phyloP scores from a whole-genome alignment of 371 early-diverging fungal genomes.

The Blastocladiella emersonii region DNA sequence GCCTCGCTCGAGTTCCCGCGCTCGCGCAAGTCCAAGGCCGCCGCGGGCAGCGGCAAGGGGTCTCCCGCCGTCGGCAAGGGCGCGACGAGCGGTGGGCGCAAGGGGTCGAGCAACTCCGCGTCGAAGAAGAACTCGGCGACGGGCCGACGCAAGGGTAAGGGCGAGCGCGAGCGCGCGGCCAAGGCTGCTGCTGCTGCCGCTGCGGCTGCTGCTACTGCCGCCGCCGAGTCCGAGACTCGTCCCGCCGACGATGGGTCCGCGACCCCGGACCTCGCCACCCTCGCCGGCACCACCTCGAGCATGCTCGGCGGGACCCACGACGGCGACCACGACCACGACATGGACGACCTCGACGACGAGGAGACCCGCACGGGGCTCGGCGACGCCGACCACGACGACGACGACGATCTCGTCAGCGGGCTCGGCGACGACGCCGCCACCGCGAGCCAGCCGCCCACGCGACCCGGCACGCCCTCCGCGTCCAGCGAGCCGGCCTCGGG shows the following conservation, averaged over 20 bases:
- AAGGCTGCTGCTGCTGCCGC: constrained; percentile 12
- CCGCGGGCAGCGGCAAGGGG: constrained; percentile 16
- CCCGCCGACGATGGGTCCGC: too few relatives aligned
- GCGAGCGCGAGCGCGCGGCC: neutral
- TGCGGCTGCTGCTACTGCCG: neutral
- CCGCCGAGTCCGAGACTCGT: too few relatives aligned
- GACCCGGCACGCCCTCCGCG: neutral
- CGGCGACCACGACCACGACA: too few relatives aligned
- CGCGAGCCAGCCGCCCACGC: neutral
- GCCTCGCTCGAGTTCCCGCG: constrained; percentile 55
- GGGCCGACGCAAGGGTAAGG: constrained; percentile 7
- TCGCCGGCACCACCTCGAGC: too few relatives aligned
- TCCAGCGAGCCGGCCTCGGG: neutral
- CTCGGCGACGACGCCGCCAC: too few relatives aligned
- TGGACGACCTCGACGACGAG: too few relatives aligned
- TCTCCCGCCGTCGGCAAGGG: neutral
- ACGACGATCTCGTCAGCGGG: too few relatives aligned
- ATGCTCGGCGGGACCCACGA: too few relatives aligned
- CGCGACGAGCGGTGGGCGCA: neutral
- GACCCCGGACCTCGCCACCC: too few relatives aligned
- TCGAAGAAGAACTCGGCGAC: neutral
- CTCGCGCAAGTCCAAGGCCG: constrained; percentile 34
- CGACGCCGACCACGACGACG: too few relatives aligned
- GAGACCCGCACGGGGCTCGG: too few relatives aligned
- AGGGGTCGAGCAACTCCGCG: too few relatives aligned